A percentile compares a stretch with the other conserved stretches of the same genome.
phyloP scores from a whole-genome alignment of 441 rosid species.

The Syzygium malaccense region DNA sequence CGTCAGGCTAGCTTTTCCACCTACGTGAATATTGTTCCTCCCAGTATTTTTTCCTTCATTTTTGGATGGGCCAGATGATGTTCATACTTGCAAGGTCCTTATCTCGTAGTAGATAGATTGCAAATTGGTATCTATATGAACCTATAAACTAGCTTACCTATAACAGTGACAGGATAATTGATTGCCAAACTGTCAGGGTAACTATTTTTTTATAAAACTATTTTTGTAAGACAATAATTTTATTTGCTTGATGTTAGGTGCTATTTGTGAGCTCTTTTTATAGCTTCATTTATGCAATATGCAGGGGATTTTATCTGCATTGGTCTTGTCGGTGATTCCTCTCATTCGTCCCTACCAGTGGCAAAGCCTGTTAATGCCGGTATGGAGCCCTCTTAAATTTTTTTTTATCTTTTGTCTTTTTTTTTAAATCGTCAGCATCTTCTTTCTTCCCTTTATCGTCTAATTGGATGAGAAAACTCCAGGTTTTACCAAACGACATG shows the following conservation, averaged over 20 bases:
- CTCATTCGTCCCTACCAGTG: constrained; percentile 89
- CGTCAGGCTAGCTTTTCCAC: not conserved
- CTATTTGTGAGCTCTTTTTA: not conserved
- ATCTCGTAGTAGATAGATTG: not conserved
- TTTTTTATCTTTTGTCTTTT: not conserved
- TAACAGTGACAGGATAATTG: not conserved
- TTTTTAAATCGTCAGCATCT: not conserved
- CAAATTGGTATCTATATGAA: not conserved
- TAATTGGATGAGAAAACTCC: constrained; percentile 21
- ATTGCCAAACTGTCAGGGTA: not conserved
- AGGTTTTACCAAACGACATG: constrained; percentile 82
- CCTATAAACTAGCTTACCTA: not conserved
- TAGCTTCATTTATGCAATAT: constrained; percentile 4
- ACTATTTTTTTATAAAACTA: not conserved
- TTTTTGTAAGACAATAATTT: not conserved
- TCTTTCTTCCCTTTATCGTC: not conserved
- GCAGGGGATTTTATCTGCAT: constrained; percentile 89
- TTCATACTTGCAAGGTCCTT: not conserved
- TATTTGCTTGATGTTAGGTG: not conserved
- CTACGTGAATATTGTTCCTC: not conserved
- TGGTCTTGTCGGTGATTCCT: constrained; percentile 73
- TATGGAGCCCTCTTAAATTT: constrained; percentile 10
- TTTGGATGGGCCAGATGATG: not conserved
- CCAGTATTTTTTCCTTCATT: not conserved
- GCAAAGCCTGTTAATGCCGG: constrained; percentile 98